Evolutionary conservation across 192 early-diverging fungal genomes (phyloP), one percentile per base, ranked within the genome.

Genomic region (Ambispora gerdemannii): DNA sequence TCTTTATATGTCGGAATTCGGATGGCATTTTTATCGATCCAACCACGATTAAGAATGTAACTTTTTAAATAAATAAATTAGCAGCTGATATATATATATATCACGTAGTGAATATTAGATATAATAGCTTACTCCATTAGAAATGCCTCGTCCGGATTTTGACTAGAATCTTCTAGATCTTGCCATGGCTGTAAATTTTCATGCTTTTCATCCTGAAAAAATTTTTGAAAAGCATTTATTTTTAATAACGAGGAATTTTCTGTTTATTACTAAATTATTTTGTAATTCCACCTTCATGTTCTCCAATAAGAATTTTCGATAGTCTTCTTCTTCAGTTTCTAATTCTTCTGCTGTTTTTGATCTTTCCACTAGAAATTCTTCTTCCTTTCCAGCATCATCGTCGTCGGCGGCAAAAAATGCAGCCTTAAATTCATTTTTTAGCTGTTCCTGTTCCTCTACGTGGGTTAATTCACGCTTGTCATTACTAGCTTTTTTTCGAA

Each of bases 41-140:
- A 98, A 19, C 95, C 92, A 72, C 92, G 90, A 73, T 94, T 98
- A 71, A 98, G 69, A 34, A 98, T 86, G 70, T 94, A 95, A 60
- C 84, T 88, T 67, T n/a, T n/a, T n/a, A n/a, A n/a, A n/a, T n/a
- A n/a, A n/a, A n/a, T n/a, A n/a, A n/a, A n/a, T n/a, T n/a, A n/a
- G n/a, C n/a, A n/a, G n/a, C n/a, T n/a, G n/a, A n/a, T n/a, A n/a
- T n/a, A n/a, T n/a, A n/a, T n/a, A n/a, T n/a, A n/a, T n/a, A n/a
- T n/a, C n/a, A n/a, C n/a, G n/a, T n/a, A n/a, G n/a, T n/a, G n/a
- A n/a, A n/a, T n/a, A n/a, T n/a, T n/a, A n/a, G n/a, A n/a, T n/a
- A n/a, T 34, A 25, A 22, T 2, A n/a, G 71, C 80, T 72, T 78
- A 84, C 82, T 92, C 85, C 89, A 94, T 92, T 78, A 96, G 75